These are phyloP conservation scores for Bruguiera parviflora DNA, from an alignment of 345 rosid species.

Conservation along the genomic window DNA sequence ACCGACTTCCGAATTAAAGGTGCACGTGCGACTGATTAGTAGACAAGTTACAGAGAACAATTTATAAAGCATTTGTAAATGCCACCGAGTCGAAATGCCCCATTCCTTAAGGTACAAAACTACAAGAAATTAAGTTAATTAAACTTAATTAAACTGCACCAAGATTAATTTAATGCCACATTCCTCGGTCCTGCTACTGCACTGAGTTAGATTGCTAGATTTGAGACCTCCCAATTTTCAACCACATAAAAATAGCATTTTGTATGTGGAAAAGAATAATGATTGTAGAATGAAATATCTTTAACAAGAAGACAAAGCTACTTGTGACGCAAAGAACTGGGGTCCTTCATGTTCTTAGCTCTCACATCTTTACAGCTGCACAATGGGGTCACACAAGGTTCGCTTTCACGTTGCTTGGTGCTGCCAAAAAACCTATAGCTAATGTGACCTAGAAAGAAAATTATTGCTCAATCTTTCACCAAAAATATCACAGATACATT, in stretches of 20 bases:
- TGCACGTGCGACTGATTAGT: slow-evolving; percentile 27
- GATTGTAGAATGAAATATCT: neutral
- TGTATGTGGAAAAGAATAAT: no score
- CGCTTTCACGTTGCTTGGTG: neutral
- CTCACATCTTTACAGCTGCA: slow-evolving; percentile 13
- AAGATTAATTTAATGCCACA: neutral
- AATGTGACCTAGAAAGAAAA: no score
- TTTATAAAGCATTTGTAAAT: neutral
- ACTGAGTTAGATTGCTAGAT: slow-evolving; percentile 12
- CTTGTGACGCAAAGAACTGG: neutral
- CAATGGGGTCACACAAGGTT: slow-evolving; percentile 7
- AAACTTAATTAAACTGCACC: neutral
- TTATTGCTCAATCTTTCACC: no score
- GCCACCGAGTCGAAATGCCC: neutral
- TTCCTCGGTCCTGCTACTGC: no score
- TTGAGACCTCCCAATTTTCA: slow-evolving; percentile 23
- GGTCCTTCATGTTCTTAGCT: neutral
- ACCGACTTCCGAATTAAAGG: slow-evolving; percentile 20
- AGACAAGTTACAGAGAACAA: neutral
- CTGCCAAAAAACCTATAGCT: neutral
- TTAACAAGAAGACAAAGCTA: slow-evolving; percentile 18
- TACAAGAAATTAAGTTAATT: neutral
- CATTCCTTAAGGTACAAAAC: neutral
- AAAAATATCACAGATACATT: no score
- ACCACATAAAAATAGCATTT: slow-evolving; percentile 12